Base-by-base conservation (phyloP, 1,284 basidiomycete genomes). In the Cystobasidium sp. region DNA sequence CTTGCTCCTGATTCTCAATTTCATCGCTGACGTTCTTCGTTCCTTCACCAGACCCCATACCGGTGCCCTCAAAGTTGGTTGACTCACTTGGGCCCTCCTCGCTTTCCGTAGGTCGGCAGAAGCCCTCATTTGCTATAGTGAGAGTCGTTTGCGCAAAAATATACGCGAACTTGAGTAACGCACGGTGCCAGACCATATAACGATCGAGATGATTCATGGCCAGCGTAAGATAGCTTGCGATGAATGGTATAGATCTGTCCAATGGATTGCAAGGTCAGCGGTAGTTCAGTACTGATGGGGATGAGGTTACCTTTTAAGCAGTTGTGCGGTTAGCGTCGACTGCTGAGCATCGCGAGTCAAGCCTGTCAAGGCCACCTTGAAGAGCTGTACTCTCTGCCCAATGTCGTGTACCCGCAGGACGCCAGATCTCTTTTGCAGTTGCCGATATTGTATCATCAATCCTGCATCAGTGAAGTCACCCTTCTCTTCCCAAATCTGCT, bases 1-100 rank as follows among this genome's bases (percentile, higher is more conserved):
- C 92, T 80, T 97, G 94, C 80, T 92, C 91, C 82, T 99, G 95
- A 75, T 98, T 93, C 79, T 93, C 90, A 72, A 97, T 94, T 80
- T 97, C 91, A 78, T 92, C 90, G 84, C 91, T 94, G 68, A 94
- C 90, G 79, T 97, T 91, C 82, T 97, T 88, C 20, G 85, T 85
- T 0, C 95, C 94, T 0, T 87, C 85, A 1, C 95, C 95, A 77
- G 91, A 88, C 12, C 95, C 95, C 77, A 98, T 83, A 1, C 95
- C 94, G 1, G 90, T 88, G 1, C 94, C 94, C 59, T 88, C 92
- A 24, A 81, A 80, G 5, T 82, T 81, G 66, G 80, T 77, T 41
- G 86, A 83, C 52, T 90, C 88, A 6, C 85, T 85, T 85, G 39
- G 86, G 86, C 6, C 81, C 82, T 43, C 79, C 79, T 18, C 79